Base-by-base conservation (phyloP, 257 asterid genomes). In the Gentiana macrophylla region DNA sequence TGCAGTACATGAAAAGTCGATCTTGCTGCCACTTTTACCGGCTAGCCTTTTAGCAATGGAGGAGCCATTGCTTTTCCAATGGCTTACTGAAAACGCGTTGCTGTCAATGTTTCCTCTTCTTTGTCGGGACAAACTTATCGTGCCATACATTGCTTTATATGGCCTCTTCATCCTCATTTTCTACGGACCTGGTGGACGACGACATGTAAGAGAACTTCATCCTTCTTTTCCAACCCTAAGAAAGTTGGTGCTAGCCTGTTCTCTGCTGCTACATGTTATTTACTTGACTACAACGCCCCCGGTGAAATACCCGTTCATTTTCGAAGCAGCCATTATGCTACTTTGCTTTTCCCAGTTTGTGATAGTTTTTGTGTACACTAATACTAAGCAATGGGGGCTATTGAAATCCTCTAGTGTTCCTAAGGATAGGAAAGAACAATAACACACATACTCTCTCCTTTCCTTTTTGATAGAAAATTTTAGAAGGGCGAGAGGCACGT, bases 51-150 rank as follows among this genome's bases (percentile, higher is more conserved):
- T 91, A 82, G 95, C 88, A 35, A 52, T 62, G 58, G 93, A 85
- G 72, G 86, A 88, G 67, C 94, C 95, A 37, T 81, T 75, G 50
- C 63, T 83, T 45, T 83, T 81, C 67, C 73, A 52, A 78, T 92
- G 95, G 97, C 72, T 88, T 38, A 74, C 86, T 54, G 72, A 73
- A 60, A 57, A 65, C 69, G 86, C 79, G 15, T 44, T 88, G 71
- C 86, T 88, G 67, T 92, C 97, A 62, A 85, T 85, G 91, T 88
- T 88, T 72, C 98, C 98, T 66, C 96, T 92, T 62, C 71, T 92
- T 64, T 77, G 62, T 51, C 94, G 93, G 7, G 98, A 88, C 75
- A 67, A 81, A 12, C 64, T 91, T 74, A 73, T 78, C 34, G 60
- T 87, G 53, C 84, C 94, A 15, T 88, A 88, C 61, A 67, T 64